Base-by-base conservation (phyloP, 176 grass and related monocot genomes). In the Bonia amplexicaulis region DNA sequence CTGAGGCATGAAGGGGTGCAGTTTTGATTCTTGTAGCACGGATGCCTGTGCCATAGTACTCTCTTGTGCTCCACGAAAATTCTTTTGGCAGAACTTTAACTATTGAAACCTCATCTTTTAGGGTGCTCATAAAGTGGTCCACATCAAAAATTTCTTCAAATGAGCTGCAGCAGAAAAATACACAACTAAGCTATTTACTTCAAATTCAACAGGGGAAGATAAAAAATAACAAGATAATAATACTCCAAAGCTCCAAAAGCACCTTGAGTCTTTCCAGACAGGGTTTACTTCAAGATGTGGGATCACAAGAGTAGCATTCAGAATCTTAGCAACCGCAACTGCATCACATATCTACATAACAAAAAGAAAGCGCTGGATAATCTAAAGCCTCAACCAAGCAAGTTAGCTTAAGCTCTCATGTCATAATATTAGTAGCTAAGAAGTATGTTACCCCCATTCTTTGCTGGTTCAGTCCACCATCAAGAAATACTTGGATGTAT, bases 401-500 rank as follows among this genome's bases (percentile, higher is more conserved):
- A 73, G 45, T 74, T 55, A 41, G 82, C 25, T 29, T 59, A 85
- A 79, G 22, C 62, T 87, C 48, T 70, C 58, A 81, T 22, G 71
- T 58, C 4, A 26, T 20, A 63, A 16, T 8, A 73, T 39, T 41
- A 39, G 54, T 71, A 66, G 4, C 31, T 59, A 85, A 55, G 12
- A 61, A 83, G 67, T 63, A 22, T 9, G 57, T 89, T 95, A 98
- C 96, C 86, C 89, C 93, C 91, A 98, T 98, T 76, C 93, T 93
- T 86, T 95, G 96, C 74, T 98, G 96, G 59, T 98, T 98, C 63
- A 98, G 82, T 77, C 96, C 96, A 60, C 96, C 96, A 61, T 98
- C 96, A 85, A 98, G 93, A 88, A 98, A 98, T 78, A 98, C 93
- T 88, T 98, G 96, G 74, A 98, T 88, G 77, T 90, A 98, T 78